Percentiles rank a stretch among this genome's conserved stretches.
These are phyloP conservation scores for Aphanoascus verrucosus DNA, from an alignment of 2,329 filamentous ascomycete species.

Conservation along the genomic window DNA sequence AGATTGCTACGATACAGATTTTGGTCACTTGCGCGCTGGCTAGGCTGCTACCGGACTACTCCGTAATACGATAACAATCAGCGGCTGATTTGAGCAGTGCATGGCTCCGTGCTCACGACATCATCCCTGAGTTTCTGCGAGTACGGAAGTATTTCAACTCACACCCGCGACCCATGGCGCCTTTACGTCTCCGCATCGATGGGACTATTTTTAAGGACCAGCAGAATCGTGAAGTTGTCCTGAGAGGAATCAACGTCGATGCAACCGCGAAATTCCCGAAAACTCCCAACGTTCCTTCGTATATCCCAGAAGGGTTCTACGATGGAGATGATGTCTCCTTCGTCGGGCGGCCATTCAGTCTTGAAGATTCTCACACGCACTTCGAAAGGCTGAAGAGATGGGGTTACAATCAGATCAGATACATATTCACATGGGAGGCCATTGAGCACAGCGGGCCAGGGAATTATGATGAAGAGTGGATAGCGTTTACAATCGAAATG, in stretches of 20 bases:
- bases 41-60: no score
- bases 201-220: conserved; percentile 73
- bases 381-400: conserved; percentile 76
- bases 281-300: conserved; percentile 68
- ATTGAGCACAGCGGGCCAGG: conserved; percentile 86
- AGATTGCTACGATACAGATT: no score
- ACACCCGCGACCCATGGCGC: conserved; percentile 48
- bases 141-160: neutral
- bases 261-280: conserved; percentile 84
- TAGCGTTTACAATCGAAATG: conserved; percentile 78
- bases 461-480: conserved; percentile 87
- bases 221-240: conserved; percentile 70
- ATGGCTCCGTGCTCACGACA: neutral
- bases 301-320: conserved; percentile 70
- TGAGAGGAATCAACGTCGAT: conserved; percentile 89
- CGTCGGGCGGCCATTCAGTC: conserved; percentile 69
- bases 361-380: conserved; percentile 72
- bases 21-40: no score
- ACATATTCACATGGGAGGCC: conserved; percentile 98
- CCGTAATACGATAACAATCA: no score
- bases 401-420: conserved; percentile 93
- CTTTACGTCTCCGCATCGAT: conserved; percentile 70
- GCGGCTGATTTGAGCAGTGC: no score
- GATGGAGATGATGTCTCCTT: conserved; percentile 88
- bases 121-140: neutral